These are phyloP conservation scores for Colletotrichum shisoi DNA, from an alignment of 2,329 filamentous ascomycete species.

Conservation along the genomic window DNA sequence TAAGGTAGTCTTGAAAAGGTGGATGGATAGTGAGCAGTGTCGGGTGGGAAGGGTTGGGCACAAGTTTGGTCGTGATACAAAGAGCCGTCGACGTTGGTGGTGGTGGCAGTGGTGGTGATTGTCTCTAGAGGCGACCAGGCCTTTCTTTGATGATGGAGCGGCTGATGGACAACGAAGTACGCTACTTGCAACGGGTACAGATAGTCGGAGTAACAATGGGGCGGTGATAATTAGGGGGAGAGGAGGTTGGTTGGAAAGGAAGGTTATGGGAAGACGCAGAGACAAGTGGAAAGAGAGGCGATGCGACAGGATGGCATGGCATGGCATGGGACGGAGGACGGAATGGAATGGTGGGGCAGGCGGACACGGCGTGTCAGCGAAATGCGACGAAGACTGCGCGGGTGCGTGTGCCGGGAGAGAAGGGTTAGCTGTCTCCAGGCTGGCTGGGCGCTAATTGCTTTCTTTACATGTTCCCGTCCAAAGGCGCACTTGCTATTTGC, in stretches of 20 bases:
- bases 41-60: not conserved
- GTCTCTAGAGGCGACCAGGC: not conserved
- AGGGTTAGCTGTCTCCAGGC: not conserved
- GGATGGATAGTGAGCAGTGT: not conserved
- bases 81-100: not conserved
- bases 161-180: not conserved
- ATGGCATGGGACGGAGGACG: constrained; percentile 5
- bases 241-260: not conserved
- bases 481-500: not conserved
- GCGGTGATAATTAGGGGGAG: constrained; percentile 1
- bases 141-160: not conserved
- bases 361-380: not conserved
- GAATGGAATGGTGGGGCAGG: constrained; percentile 20
- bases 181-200: not conserved
- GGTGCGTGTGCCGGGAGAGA: not conserved
- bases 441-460: not conserved
- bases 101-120: not conserved
- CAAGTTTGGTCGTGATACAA: not conserved
- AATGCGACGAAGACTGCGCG: not conserved
- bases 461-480: not conserved
- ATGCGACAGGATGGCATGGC: constrained; percentile 6
- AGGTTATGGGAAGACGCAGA: constrained; percentile 10
- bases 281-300: constrained; percentile 10
- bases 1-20: not conserved
- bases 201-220: not conserved